Conservation (phyloP, 2,329 filamentous ascomycete genomes). For the Exutisphaerella laricina region DNA sequence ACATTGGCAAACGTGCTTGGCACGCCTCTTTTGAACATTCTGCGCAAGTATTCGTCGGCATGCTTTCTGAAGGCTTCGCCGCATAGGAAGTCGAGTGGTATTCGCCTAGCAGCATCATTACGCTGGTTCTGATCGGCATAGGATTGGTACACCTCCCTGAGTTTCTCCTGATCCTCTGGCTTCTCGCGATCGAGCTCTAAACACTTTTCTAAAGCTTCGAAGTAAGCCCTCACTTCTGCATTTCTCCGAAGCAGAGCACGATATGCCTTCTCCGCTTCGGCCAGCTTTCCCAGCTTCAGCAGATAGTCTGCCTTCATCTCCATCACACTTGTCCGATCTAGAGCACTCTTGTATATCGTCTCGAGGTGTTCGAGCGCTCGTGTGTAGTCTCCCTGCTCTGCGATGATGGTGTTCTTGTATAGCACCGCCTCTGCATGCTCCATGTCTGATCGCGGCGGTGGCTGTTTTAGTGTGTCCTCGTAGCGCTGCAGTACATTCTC, state of each 20-base stretch:
- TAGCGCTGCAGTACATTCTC: constrained; percentile 89
- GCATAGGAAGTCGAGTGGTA: constrained; percentile 83
- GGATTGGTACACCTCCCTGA: constrained; percentile 73
- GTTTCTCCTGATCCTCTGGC: constrained; percentile 58
- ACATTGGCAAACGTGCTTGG: constrained; percentile 96
- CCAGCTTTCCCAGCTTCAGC: constrained; percentile 65
- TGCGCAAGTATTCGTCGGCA: constrained; percentile 70
- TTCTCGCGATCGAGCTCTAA: constrained; percentile 61
- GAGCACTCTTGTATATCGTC: constrained; percentile 65
- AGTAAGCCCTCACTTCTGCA: constrained; percentile 80
- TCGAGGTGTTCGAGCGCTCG: constrained; percentile 84
- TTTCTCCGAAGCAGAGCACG: constrained; percentile 77
- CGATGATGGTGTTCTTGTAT: constrained; percentile 94
- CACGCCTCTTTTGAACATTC: constrained; percentile 86
- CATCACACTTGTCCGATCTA: constrained; percentile 79
- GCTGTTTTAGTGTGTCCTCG: constrained; percentile 83
- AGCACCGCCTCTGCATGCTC: constrained; percentile 91
- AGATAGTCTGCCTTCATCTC: constrained; percentile 84
- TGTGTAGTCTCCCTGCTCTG: constrained; percentile 76
- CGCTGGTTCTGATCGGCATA: constrained; percentile 77
- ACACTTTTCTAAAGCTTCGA: constrained; percentile 66
- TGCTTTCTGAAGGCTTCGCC: constrained; percentile 75
- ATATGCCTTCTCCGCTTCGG: constrained; percentile 79
- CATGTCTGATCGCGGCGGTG: constrained; percentile 70
- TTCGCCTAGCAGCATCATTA: constrained; percentile 75